Evolutionary conservation across 2,329 filamentous ascomycete species (phyloP).

Genomic region (Furcasterigmium furcatum): DNA sequence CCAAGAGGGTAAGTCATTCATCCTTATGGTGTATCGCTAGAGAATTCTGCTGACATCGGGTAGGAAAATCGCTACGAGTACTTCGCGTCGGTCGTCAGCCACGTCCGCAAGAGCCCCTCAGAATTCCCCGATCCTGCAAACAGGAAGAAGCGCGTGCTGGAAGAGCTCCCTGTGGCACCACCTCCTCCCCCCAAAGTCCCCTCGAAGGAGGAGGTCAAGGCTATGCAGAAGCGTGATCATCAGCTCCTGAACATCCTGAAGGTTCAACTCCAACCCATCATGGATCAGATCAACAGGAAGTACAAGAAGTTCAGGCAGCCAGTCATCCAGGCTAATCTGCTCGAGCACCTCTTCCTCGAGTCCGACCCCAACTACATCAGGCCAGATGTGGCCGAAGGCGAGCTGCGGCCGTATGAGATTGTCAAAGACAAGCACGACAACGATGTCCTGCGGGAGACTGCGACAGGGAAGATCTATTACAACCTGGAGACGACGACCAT

Average conservation of each 20-base stretch:
- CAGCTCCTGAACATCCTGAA: slow-evolving; percentile 84
- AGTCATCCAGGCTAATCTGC: slow-evolving; percentile 69
- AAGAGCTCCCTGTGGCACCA: slow-evolving; percentile 72
- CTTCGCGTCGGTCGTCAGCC: slow-evolving; percentile 71
- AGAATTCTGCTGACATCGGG: not conserved
- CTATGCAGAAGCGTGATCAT: slow-evolving; percentile 77
- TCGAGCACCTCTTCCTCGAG: slow-evolving; percentile 82
- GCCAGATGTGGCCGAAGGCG: slow-evolving; percentile 48
- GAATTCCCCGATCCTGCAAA: slow-evolving; percentile 87
- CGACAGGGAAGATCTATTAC: slow-evolving; percentile 84
- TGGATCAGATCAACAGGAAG: slow-evolving; percentile 91
- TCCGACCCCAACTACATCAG: slow-evolving; percentile 69
- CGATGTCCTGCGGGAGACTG: slow-evolving; percentile 70
- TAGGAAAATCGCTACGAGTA: slow-evolving; percentile 69
- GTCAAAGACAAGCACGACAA: slow-evolving; percentile 76
- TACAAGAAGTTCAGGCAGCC: slow-evolving; percentile 86
- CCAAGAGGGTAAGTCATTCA: slow-evolving; percentile 50
- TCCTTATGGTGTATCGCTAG: not conserved
- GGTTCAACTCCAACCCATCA: slow-evolving; percentile 85
- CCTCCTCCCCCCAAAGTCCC: slow-evolving; percentile 63
- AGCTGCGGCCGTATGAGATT: slow-evolving; percentile 74
- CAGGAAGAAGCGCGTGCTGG: slow-evolving; percentile 81
- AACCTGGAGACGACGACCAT: slow-evolving; percentile 92
- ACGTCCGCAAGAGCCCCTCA: slow-evolving; percentile 73
- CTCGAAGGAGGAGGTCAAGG: slow-evolving; percentile 77